These are phyloP conservation scores for Dioszegia crocea DNA, from an alignment of 768 basidiomycete genomes.

Conservation along the genomic window DNA sequence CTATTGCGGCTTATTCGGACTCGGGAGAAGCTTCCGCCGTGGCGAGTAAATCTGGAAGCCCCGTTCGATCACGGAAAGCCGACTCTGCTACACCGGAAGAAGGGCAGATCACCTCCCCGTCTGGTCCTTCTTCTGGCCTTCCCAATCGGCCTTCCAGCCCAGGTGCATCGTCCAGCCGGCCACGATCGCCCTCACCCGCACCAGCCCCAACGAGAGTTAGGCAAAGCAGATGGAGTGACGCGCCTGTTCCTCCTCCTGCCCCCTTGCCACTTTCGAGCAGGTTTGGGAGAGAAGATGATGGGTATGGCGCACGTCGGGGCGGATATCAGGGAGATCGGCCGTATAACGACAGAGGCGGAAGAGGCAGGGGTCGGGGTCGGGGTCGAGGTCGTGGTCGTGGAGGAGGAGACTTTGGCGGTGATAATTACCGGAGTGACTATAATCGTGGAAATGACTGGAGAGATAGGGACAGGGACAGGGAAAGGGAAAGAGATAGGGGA, in stretches of 20 bases:
- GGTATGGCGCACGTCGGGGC: background rate
- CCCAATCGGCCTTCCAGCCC: background rate
- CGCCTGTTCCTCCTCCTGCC: no score
- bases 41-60: background rate
- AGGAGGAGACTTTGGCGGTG: background rate
- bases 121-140: background rate
- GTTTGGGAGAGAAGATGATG: background rate
- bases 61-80: background rate
- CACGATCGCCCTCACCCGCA: background rate
- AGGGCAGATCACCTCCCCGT: constrained; percentile 16
- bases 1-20: no score
- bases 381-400: background rate
- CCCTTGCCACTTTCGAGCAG: no score
- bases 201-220: background rate
- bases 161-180: background rate
- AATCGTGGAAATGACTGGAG: background rate
- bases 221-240: background rate
- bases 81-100: constrained; percentile 16
- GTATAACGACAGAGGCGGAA: constrained; percentile 4
- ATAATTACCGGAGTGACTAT: background rate
- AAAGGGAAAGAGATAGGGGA: constrained; percentile 5
- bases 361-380: background rate
- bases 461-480: constrained; percentile 1
- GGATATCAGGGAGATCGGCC: background rate
- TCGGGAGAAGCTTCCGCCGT: no score